Conservation (phyloP, 2,329 filamentous ascomycete species). For the Diaporthe citrichinensis region DNA sequence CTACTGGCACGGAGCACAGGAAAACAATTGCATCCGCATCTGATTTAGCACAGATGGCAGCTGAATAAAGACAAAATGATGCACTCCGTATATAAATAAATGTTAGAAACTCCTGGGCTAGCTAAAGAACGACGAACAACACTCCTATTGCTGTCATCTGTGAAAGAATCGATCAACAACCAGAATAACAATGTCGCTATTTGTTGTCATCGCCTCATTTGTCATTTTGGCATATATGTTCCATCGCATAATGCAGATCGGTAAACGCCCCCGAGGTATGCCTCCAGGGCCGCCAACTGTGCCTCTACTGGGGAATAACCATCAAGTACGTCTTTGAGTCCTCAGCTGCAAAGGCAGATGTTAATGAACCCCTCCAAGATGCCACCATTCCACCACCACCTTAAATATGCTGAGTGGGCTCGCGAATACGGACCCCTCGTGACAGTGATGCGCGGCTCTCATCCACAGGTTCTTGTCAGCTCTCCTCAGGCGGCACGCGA, state of each 20-base stretch:
- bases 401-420: background rate
- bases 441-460: conserved; percentile 3
- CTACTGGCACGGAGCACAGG: background rate
- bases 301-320: background rate
- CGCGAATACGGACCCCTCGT: background rate
- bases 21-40: background rate
- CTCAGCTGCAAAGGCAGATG: background rate
- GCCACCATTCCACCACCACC: conserved; percentile 11
- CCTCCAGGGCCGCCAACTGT: background rate
- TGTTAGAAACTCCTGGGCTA: background rate
- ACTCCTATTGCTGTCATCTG: no score
- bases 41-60: background rate
- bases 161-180: background rate
- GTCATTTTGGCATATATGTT: background rate
- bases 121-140: no score
- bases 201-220: background rate
- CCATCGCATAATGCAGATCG: background rate
- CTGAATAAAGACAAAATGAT: background rate
- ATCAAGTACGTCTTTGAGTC: background rate
- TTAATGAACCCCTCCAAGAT: background rate
- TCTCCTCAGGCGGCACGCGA: background rate
- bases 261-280: background rate
- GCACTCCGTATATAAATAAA: background rate
- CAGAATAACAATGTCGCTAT: background rate
- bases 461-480: background rate